phyloP scores from a whole-genome alignment of 2,329 filamentous ascomycete species.

The Fusarium verrucosum region DNA sequence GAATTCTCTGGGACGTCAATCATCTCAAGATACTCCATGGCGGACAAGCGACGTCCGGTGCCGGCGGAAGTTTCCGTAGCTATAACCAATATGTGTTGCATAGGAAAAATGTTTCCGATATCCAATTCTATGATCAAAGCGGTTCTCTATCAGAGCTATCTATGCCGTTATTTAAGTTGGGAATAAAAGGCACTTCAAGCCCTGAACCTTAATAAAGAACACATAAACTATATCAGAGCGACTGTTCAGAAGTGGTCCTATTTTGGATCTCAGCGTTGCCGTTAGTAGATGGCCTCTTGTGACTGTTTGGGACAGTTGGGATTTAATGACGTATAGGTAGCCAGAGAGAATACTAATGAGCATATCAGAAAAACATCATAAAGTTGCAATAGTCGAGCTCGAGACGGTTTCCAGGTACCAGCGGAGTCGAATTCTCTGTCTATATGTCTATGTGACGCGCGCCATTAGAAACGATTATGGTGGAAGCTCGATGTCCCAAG shows the following conservation, averaged over 20 bases:
- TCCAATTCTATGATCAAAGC: not conserved
- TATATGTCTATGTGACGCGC: too few species aligned
- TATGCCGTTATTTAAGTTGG: too few species aligned
- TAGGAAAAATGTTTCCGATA: not conserved
- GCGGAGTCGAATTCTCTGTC: not conserved
- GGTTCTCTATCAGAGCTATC: rapidly evolving
- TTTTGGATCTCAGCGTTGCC: not conserved
- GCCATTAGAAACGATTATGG: too few species aligned
- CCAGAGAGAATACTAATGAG: not conserved
- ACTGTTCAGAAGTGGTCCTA: not conserved
- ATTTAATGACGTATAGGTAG: not conserved
- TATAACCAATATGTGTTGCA: not conserved
- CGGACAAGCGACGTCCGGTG: not conserved
- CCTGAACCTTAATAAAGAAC: too few species aligned
- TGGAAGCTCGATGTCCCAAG: too few species aligned
- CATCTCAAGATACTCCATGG: not conserved
- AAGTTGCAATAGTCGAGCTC: too few species aligned
- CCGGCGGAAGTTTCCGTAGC: not conserved
- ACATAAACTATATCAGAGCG: too few species aligned
- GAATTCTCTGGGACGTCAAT: not conserved
- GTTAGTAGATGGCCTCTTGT: not conserved
- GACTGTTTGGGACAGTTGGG: not conserved
- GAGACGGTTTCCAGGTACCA: not conserved
- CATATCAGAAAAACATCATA: not conserved
- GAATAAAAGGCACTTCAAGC: too few species aligned